phyloP scores from a whole-genome alignment of 2,329 filamentous ascomycete genomes.

The Clonostachys rhizophaga region DNA sequence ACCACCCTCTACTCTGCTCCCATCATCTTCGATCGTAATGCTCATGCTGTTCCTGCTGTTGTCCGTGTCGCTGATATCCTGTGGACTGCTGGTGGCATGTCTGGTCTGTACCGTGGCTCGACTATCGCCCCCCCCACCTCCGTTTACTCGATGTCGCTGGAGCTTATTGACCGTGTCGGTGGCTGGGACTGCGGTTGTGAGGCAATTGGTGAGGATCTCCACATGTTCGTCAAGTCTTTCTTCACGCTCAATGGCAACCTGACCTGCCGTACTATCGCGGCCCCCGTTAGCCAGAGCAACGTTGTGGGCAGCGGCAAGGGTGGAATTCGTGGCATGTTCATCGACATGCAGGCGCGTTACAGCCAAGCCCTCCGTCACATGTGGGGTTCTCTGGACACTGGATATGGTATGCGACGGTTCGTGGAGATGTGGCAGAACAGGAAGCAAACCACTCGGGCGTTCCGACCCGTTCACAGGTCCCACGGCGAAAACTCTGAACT shows the following conservation, averaged over 20 bases:
- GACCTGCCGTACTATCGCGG: conserved; percentile 58
- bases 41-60: conserved; percentile 60
- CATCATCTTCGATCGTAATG: conserved; percentile 71
- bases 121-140: conserved; percentile 66
- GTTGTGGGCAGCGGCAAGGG: conserved; percentile 55
- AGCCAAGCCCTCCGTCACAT: conserved; percentile 70
- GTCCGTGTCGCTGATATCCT: conserved; percentile 69
- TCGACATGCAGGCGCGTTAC: conserved; percentile 61
- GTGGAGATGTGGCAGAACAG: conserved; percentile 53
- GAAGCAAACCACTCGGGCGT: conserved; percentile 49
- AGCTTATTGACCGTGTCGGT: conserved; percentile 62
- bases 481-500: conserved; percentile 37
- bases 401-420: conserved; percentile 56
- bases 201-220: conserved; percentile 70
- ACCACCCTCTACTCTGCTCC: conserved; percentile 66
- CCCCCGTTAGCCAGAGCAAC: conserved; percentile 70
- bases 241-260: conserved; percentile 68
- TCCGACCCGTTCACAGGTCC: conserved; percentile 48
- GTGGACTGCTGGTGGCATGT: conserved; percentile 68
- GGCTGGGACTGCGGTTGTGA: conserved; percentile 69
- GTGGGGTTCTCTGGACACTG: conserved; percentile 70
- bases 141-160: conserved; percentile 66
- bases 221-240: conserved; percentile 78
- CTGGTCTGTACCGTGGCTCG: conserved; percentile 60
- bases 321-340: conserved; percentile 46